Percentiles rank a stretch among this genome's conserved stretches.
phyloP scores from a whole-genome alignment of 164 flowering plant species.

The Stephania cephalantha region DNA sequence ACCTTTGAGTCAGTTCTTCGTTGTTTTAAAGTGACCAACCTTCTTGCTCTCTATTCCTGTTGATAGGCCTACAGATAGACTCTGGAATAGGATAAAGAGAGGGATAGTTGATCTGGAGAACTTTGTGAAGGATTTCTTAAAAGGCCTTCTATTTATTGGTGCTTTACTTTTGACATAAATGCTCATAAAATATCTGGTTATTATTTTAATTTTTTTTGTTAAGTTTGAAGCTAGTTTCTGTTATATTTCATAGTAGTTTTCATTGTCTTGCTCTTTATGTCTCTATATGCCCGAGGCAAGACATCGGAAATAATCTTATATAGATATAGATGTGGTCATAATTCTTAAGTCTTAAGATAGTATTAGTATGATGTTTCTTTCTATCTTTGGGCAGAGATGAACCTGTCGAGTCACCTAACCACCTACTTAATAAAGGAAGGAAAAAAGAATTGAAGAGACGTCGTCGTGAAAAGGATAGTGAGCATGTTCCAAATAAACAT shows the following conservation, averaged over 20 bases:
- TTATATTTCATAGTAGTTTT: background rate
- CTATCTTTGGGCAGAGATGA: conserved; percentile 37
- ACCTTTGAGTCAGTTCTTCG: background rate
- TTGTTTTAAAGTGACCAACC: background rate
- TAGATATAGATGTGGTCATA: background rate
- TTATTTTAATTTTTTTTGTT: background rate
- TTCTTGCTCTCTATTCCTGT: background rate
- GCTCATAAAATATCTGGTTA: background rate
- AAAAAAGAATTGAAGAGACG: conserved; percentile 46
- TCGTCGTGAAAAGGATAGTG: conserved; percentile 34
- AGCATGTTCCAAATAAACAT: conserved; percentile 37
- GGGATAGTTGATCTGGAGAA: background rate
- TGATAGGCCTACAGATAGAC: background rate
- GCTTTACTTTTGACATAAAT: background rate
- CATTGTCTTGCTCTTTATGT: background rate
- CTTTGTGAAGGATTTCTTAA: background rate
- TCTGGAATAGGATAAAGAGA: background rate
- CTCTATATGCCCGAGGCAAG: background rate
- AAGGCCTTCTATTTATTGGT: background rate
- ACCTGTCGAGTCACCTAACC: conserved; percentile 40
- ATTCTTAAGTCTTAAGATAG: background rate
- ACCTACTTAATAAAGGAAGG: conserved; percentile 77
- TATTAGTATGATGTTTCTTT: background rate
- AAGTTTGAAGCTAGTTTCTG: background rate
- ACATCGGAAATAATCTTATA: background rate